Conservation (phyloP, 768 basidiomycete species). For the Megacollybia marginata region DNA sequence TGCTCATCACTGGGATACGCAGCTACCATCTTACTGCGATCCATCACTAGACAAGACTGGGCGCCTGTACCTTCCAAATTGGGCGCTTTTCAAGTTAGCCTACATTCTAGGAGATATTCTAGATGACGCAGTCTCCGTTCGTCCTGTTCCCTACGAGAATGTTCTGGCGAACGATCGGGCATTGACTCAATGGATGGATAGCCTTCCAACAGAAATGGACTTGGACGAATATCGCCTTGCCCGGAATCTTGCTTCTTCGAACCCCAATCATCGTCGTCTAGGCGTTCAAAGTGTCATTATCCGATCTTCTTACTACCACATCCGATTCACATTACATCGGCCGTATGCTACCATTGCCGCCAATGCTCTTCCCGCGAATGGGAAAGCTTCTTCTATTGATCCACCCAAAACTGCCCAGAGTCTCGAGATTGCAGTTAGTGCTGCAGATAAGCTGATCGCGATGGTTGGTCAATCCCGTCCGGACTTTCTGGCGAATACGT, state of each 20-base stretch:
- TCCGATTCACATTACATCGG: conserved; percentile 78
- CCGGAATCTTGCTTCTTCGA: conserved; percentile 59
- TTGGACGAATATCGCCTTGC: conserved; percentile 73
- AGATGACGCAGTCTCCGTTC: conserved; percentile 76
- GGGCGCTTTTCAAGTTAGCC: conserved; percentile 70
- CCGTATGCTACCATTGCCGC: conserved; percentile 50
- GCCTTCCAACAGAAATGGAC: conserved; percentile 65
- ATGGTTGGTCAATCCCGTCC: conserved; percentile 72
- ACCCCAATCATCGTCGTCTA: conserved; percentile 50
- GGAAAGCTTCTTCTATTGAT: conserved; percentile 24
- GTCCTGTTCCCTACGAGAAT: conserved; percentile 71
- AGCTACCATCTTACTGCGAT: conserved; percentile 63
- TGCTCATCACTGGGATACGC: conserved; percentile 80
- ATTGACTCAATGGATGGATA: conserved; percentile 68
- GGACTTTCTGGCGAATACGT: conserved; percentile 63
- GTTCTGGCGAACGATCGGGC: conserved; percentile 67
- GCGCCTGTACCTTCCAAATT: conserved; percentile 65
- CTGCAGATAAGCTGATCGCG: conserved; percentile 72
- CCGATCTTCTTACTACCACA: conserved; percentile 71
- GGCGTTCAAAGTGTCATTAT: conserved; percentile 81
- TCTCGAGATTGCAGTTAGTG: conserved; percentile 66
- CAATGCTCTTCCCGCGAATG: conserved; percentile 6
- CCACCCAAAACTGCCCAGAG: conserved; percentile 45
- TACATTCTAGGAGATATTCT: conserved; percentile 79
- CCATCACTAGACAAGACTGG: conserved; percentile 54